Percentiles rank a stretch among this genome's conserved stretches.
These are phyloP conservation scores for Pseudopithomyces maydicus DNA, from an alignment of 2,329 filamentous ascomycete genomes.

Conservation along the genomic window DNA sequence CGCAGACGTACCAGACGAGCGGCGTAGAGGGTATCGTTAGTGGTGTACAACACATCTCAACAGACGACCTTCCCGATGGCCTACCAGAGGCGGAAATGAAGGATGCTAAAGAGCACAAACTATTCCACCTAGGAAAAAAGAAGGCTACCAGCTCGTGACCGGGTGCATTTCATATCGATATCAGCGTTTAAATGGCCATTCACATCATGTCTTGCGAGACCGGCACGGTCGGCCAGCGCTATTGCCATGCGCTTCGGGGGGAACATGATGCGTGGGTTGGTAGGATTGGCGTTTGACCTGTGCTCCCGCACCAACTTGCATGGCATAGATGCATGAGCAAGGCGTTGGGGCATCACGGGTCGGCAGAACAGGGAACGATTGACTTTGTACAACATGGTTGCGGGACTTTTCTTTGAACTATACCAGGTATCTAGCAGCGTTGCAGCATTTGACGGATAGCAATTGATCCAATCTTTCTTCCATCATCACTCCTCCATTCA, in stretches of 20 bases:
- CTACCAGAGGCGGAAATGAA: conserved; percentile 47
- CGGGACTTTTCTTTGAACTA: conserved; percentile 5
- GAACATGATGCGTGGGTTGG: conserved; percentile 1
- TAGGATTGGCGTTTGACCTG: conserved; percentile 16
- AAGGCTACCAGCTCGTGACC: conserved; percentile 20
- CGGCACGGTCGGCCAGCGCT: background rate
- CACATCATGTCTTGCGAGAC: background rate
- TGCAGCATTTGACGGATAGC: background rate
- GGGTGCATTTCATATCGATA: background rate
- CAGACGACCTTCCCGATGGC: conserved; percentile 50
- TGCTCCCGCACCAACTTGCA: conserved; percentile 26
- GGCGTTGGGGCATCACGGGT: conserved; percentile 23
- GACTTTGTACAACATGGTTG: conserved; percentile 10
- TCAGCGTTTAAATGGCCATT: background rate
- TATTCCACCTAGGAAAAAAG: conserved; percentile 36
- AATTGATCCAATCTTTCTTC: background rate
- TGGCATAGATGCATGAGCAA: conserved; percentile 29
- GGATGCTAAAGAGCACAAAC: conserved; percentile 37
- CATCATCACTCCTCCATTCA: background rate
- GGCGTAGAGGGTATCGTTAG: conserved; percentile 27
- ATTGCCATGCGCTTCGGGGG: background rate
- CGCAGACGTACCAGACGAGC: conserved; percentile 25
- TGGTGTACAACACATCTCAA: conserved; percentile 41
- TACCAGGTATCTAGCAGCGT: conserved; percentile 4
- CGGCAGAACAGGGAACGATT: conserved; percentile 9